Conservation (phyloP, 352 stramenopile genomes). For the Lagenidium sp. region DNA sequence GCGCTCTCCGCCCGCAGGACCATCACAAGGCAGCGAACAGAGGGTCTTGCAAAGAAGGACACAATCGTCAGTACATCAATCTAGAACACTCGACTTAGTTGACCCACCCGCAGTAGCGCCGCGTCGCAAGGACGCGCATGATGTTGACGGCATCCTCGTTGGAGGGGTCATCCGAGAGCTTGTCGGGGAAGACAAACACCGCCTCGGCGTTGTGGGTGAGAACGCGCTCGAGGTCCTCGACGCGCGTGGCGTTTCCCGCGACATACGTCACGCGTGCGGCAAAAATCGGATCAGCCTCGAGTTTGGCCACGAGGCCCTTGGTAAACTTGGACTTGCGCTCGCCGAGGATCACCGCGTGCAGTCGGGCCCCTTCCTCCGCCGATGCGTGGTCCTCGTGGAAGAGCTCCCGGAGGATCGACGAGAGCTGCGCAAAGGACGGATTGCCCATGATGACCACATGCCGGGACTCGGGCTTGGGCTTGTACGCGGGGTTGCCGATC, state of each 20-base stretch:
- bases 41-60: slow-evolving; percentile 22
- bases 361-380: slow-evolving; percentile 23
- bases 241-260: slow-evolving; percentile 54
- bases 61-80: no score
- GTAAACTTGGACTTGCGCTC: slow-evolving; percentile 64
- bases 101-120: slow-evolving; percentile 71
- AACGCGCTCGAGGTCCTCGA: slow-evolving; percentile 65
- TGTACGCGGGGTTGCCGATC: slow-evolving; percentile 73
- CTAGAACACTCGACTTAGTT: slow-evolving; percentile 2
- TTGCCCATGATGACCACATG: slow-evolving; percentile 83
- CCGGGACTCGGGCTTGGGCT: slow-evolving; percentile 47
- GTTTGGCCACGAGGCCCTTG: slow-evolving; percentile 53
- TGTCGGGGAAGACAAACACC: slow-evolving; percentile 82
- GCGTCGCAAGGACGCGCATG: slow-evolving; percentile 67
- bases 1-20: slow-evolving; percentile 66
- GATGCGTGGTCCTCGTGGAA: slow-evolving; percentile 78
- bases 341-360: slow-evolving; percentile 65
- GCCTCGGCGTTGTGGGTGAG: slow-evolving; percentile 43
- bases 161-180: slow-evolving; percentile 53
- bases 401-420: slow-evolving; percentile 75
- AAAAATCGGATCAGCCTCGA: slow-evolving; percentile 77
- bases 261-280: slow-evolving; percentile 73
- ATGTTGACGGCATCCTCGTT: slow-evolving; percentile 82
- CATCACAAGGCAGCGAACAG: slow-evolving; percentile 66
- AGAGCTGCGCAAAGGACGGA: slow-evolving; percentile 75